These are phyloP conservation scores for Sequoiadendron giganteum DNA, from an alignment of 75 land plant genomes.

Conservation along the genomic window DNA sequence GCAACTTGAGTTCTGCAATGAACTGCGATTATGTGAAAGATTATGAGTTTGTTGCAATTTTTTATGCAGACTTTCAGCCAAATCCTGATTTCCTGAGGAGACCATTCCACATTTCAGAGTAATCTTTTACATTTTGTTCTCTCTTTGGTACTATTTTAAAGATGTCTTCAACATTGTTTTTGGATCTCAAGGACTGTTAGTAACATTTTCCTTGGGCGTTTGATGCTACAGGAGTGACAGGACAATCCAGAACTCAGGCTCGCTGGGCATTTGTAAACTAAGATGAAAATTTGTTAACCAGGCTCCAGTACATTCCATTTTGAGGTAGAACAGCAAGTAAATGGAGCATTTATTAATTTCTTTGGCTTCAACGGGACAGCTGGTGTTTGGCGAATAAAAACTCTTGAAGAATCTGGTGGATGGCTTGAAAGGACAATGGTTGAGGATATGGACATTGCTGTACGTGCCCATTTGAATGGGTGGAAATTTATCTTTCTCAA, in stretches of 20 bases:
- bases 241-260: constrained; percentile 37
- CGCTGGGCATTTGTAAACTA: constrained; percentile 37
- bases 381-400: constrained; percentile 43
- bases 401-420: constrained; percentile 39
- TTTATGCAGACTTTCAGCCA: constrained; percentile 73
- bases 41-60: constrained; percentile 68
- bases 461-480: constrained; percentile 34
- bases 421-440: constrained; percentile 50
- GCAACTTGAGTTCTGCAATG: constrained; percentile 72
- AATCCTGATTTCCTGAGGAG: constrained; percentile 60
- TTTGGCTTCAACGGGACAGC: constrained; percentile 41
- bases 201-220: too few species aligned
- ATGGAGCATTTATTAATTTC: constrained; percentile 35
- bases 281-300: constrained; percentile 37
- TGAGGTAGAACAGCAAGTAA: constrained; percentile 50
- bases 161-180: not conserved
- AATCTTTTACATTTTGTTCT: constrained; percentile 28
- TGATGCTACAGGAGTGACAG: constrained; percentile 17
- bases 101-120: constrained; percentile 48
- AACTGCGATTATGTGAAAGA: constrained; percentile 67
- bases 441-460: constrained; percentile 45
- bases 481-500: constrained; percentile 52
- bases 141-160: not conserved
- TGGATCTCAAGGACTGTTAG: too few species aligned
- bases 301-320: constrained; percentile 48